Base-by-base conservation (phyloP, 352 stramenopile genomes). In the Halophytophthora polymorphica region DNA sequence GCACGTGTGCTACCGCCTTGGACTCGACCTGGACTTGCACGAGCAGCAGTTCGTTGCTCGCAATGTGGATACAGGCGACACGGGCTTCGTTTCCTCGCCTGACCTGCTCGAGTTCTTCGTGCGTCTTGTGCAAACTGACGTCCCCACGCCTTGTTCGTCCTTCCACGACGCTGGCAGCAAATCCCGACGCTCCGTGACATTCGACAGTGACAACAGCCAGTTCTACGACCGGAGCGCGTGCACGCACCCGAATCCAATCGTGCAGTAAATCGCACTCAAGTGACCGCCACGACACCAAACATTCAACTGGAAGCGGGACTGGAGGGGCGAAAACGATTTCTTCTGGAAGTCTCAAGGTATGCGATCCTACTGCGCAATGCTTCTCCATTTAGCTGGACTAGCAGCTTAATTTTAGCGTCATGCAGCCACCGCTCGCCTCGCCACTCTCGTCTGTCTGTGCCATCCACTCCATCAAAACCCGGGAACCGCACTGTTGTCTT, bases 1-100 rank as follows among this genome's bases (percentile, higher is more conserved):
- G 44, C 66, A 91, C 46, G 76, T 86, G 18, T 89, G 77, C 58
- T 81, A 77, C 40, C 73, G 81, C 1, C 73, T 91, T 19, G 77
- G 77, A 1, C 59, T 91, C 1, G 77, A 89, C 40, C 56, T 91
- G 18, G 74, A 86, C 46, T n/a, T 77, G 34, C 65, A 70, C 17
- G 81, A 91, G 45, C 67, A 85, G 33, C 62, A 80, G 19, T 86
- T 87, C 31, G 53, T 91, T 19, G 56, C 66, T 13, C 56, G 43
- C 21, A 70, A 46, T 10, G 60, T 89, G 21, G 77, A 91, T 39
- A 31, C 52, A 4, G 71, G 50, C 45, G 66, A 75, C 12, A 82
- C 51, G 2, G 81, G 81, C 31, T 89, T 87, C 61, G 51, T 91
- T 8, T 74, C 73, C 13, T 88, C 77, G 15, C 69, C 74, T 0